Evolutionary conservation across 306 rosid species (phyloP).

Genomic region (Acmispon strigosus): DNA sequence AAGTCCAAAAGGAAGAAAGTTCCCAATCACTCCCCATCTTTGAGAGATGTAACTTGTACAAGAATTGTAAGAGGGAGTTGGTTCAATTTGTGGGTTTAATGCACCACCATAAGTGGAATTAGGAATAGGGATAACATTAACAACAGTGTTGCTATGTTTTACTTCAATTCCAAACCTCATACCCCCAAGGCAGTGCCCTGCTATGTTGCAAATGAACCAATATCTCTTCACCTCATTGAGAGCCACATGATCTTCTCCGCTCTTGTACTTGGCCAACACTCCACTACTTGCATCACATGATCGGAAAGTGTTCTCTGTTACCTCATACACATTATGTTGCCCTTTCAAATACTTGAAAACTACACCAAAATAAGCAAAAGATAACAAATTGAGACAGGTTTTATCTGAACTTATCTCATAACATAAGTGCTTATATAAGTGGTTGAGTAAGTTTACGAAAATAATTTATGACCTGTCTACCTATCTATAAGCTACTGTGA

Average conservation of each 20-base stretch:
- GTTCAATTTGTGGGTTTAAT: constrained; percentile 19
- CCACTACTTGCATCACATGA: constrained; percentile 28
- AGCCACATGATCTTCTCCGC: constrained; percentile 31
- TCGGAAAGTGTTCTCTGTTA: constrained; percentile 19
- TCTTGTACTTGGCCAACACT: constrained; percentile 27
- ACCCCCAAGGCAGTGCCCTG: constrained; percentile 40
- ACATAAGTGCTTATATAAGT: no score
- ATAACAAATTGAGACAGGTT: no score
- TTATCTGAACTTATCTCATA: no score
- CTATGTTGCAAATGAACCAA: constrained; percentile 37
- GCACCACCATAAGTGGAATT: background rate
- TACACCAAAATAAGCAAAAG: background rate
- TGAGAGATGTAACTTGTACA: background rate
- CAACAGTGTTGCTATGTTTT: background rate
- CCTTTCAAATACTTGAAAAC: constrained; percentile 35
- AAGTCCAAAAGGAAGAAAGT: constrained; percentile 14
- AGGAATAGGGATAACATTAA: background rate
- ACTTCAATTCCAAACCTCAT: constrained; percentile 39
- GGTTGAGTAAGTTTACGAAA: no score
- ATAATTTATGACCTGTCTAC: no score
- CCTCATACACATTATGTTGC: constrained; percentile 34
- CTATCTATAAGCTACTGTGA: no score
- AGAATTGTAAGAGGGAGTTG: constrained; percentile 12
- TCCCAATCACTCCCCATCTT: constrained; percentile 1
- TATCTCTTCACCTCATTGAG: constrained; percentile 22